phyloP scores from a whole-genome alignment of 2,329 filamentous ascomycete genomes.

The Escovopsis weberi region DNA sequence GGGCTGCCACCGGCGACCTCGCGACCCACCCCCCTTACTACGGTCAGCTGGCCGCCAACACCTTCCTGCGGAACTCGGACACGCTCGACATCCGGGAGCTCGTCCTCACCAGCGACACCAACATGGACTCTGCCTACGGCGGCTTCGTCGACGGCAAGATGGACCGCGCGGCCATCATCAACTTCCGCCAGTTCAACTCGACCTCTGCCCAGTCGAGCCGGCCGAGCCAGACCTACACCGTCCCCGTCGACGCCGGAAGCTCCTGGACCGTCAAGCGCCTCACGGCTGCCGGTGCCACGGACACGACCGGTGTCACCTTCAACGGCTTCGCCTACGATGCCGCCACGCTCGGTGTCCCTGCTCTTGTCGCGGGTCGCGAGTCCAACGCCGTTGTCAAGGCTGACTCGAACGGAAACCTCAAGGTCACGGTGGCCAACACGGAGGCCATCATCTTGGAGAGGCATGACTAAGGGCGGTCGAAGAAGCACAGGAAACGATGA shows the following conservation, averaged over 20 bases:
- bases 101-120: conserved; percentile 4
- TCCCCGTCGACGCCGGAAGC: conserved; percentile 5
- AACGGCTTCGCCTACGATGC: conserved; percentile 10
- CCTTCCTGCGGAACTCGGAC: conserved; percentile 8
- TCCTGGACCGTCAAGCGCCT: conserved; percentile 7
- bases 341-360: conserved; percentile 5
- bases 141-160: conserved; percentile 7
- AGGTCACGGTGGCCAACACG: conserved; percentile 7
- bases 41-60: conserved; percentile 10
- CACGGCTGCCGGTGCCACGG: conserved; percentile 7
- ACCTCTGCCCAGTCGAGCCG: conserved; percentile 2
- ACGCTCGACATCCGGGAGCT: conserved; percentile 5
- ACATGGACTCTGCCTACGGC: conserved; percentile 11
- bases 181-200: conserved; percentile 8
- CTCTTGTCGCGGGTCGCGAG: conserved; percentile 1
- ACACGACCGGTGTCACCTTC: conserved; percentile 8
- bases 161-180: conserved; percentile 9
- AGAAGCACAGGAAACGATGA: no score
- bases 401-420: conserved; percentile 5
- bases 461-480: not conserved
- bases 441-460: conserved; percentile 9
- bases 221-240: conserved; percentile 4
- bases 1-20: conserved; percentile 6
- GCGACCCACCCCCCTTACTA: conserved; percentile 11
- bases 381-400: conserved; percentile 5